These are phyloP conservation scores for Lizanozyma gosingica DNA, from an alignment of 1,139 yeast genomes.

Conservation along the genomic window DNA sequence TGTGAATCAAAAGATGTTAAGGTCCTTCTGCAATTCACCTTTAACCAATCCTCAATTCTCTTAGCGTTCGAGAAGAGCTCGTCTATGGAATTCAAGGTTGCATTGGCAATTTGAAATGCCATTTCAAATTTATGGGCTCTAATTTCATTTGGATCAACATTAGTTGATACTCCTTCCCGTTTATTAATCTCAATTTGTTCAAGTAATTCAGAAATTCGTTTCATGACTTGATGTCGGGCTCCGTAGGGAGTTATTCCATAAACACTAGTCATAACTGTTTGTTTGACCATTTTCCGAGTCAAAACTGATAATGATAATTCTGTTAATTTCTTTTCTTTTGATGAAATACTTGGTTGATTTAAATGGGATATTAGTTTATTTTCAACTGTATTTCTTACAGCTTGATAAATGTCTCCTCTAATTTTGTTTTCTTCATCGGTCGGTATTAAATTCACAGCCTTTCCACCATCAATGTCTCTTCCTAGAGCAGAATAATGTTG, in stretches of 20 bases:
- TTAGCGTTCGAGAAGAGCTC: slow-evolving; percentile 28
- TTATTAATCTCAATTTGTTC: slow-evolving; percentile 9
- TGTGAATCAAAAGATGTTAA: slow-evolving; percentile 22
- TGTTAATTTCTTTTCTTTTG: slow-evolving; percentile 7
- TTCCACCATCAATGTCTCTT: slow-evolving; percentile 27
- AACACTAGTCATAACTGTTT: slow-evolving; percentile 41
- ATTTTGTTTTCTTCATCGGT: slow-evolving; percentile 5
- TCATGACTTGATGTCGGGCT: slow-evolving; percentile 24
- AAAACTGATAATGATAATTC: slow-evolving; percentile 14
- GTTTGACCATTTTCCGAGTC: slow-evolving; percentile 29
- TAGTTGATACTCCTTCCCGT: slow-evolving; percentile 3
- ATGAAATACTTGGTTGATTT: neutral
- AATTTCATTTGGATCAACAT: slow-evolving; percentile 1
- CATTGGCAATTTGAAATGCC: slow-evolving; percentile 18
- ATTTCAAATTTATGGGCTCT: slow-evolving; percentile 4
- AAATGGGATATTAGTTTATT: neutral
- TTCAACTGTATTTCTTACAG: slow-evolving; percentile 22
- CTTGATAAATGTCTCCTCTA: slow-evolving; percentile 28
- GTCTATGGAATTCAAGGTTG: slow-evolving; percentile 24
- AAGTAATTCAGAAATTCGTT: slow-evolving; percentile 16
- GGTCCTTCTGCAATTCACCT: slow-evolving; percentile 20
- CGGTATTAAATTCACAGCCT: slow-evolving; percentile 29
- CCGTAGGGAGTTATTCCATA: slow-evolving; percentile 38
- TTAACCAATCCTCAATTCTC: slow-evolving; percentile 30
- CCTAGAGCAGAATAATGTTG: slow-evolving; percentile 42